Conservation (phyloP, 352 stramenopile species). For the Globisporangium yorkense region DNA sequence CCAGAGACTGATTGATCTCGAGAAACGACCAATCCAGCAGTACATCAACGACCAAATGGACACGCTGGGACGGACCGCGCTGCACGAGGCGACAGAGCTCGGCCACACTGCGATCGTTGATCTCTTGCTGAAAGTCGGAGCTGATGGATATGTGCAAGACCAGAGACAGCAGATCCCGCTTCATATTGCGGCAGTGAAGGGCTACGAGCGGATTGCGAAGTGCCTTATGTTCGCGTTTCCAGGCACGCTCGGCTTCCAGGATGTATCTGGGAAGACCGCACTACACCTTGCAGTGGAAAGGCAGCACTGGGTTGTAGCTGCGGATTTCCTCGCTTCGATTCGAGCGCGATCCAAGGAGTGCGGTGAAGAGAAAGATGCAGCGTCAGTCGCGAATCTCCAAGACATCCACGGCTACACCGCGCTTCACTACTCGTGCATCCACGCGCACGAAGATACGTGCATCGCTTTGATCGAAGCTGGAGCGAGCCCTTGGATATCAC, state of each 20-base stretch:
- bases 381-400: constrained; percentile 16
- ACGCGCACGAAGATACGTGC: constrained; percentile 23
- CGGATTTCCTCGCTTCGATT: constrained; percentile 24
- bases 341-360: not conserved
- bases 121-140: constrained; percentile 49
- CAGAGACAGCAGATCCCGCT: constrained; percentile 36
- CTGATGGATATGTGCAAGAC: constrained; percentile 46
- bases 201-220: constrained; percentile 39
- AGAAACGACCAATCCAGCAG: constrained; percentile 38
- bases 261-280: constrained; percentile 35
- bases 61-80: constrained; percentile 29
- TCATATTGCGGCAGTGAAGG: constrained; percentile 41
- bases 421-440: constrained; percentile 48
- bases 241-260: constrained; percentile 23
- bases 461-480: constrained; percentile 24
- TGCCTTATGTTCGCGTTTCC: constrained; percentile 42
- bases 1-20: constrained; percentile 45
- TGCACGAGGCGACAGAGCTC: constrained; percentile 58
- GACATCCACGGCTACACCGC: constrained; percentile 48
- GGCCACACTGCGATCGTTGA: constrained; percentile 52
- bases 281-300: constrained; percentile 42
- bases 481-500: constrained; percentile 24
- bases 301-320: constrained; percentile 26
- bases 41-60: constrained; percentile 50
- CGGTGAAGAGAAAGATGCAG: not conserved